These are phyloP conservation scores for Spatholobus suberectus DNA, from an alignment of 306 rosid species.

Conservation along the genomic window DNA sequence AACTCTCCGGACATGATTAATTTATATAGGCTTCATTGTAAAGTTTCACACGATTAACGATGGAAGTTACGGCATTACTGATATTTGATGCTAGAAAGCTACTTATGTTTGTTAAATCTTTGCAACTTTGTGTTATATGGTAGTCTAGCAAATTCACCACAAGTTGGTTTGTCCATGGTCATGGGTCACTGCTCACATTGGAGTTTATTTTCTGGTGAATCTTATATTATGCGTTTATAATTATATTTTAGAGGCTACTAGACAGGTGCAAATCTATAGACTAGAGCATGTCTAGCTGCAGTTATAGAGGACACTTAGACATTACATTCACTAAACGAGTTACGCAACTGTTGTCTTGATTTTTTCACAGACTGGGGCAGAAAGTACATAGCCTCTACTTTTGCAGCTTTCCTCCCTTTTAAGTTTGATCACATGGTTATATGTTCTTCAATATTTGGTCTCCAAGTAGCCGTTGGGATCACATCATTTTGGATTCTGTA, in stretches of 20 bases:
- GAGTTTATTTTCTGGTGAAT: too few species aligned
- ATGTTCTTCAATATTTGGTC: not conserved
- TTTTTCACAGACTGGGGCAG: not conserved
- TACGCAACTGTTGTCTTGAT: not conserved
- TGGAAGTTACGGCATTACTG: too few species aligned
- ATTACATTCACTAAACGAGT: not conserved
- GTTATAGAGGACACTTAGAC: not conserved
- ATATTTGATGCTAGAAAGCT: too few species aligned
- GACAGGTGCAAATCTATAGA: not conserved
- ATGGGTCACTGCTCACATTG: not conserved
- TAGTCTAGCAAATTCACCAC: not conserved
- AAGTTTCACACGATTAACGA: too few species aligned
- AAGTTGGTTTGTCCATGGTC: not conserved
- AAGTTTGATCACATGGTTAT: not conserved
- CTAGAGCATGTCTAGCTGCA: not conserved
- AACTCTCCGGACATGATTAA: too few species aligned
- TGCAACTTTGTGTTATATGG: not conserved
- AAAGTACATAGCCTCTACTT: not conserved
- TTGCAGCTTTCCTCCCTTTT: not conserved
- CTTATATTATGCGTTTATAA: too few species aligned
- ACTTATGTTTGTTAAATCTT: not conserved
- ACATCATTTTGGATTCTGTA: not conserved
- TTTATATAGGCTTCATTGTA: too few species aligned
- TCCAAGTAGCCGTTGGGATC: not conserved
- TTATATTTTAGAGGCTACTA: not conserved